Evolutionary conservation across 2,329 filamentous ascomycete genomes (phyloP).

Genomic region (Pyrenochaeta sp.): DNA sequence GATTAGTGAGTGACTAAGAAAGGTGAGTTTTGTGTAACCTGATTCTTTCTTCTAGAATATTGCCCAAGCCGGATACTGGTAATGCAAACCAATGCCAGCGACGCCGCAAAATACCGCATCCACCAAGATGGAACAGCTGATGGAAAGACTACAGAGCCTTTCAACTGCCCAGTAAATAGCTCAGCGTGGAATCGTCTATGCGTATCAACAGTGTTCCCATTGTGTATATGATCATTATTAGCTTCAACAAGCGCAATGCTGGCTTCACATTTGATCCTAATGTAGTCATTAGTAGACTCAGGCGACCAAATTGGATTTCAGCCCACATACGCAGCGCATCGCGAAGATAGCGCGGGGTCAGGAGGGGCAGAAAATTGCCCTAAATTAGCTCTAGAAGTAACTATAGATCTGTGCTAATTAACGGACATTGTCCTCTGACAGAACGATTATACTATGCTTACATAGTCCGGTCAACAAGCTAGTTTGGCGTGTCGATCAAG

Average conservation of each 20-base stretch:
- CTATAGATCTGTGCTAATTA: slow-evolving; percentile 30
- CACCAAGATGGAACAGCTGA: background rate
- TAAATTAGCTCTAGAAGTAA: slow-evolving; percentile 28
- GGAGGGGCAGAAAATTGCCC: slow-evolving; percentile 8
- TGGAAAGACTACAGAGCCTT: background rate
- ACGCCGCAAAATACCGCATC: background rate
- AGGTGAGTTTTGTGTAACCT: slow-evolving; percentile 1
- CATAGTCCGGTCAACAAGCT: slow-evolving; percentile 20
- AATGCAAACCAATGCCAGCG: slow-evolving; percentile 4
- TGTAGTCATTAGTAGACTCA: slow-evolving; percentile 12
- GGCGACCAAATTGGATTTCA: slow-evolving; percentile 2
- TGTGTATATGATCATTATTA: background rate
- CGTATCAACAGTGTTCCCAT: background rate
- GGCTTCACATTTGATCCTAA: background rate
- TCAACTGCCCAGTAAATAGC: too few relatives aligned
- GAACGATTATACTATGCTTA: slow-evolving; percentile 41
- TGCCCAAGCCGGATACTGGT: slow-evolving; percentile 24
- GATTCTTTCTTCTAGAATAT: slow-evolving; percentile 32
- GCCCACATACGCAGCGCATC: background rate
- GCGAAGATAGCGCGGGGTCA: slow-evolving; percentile 14
- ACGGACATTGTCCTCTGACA: slow-evolving; percentile 21
- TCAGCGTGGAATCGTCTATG: background rate
- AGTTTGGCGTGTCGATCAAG: slow-evolving; percentile 2
- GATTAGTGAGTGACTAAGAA: slow-evolving; percentile 31
- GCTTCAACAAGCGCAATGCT: background rate